Base-by-base conservation (phyloP, 345 rosid genomes). In the Acer negundo region DNA sequence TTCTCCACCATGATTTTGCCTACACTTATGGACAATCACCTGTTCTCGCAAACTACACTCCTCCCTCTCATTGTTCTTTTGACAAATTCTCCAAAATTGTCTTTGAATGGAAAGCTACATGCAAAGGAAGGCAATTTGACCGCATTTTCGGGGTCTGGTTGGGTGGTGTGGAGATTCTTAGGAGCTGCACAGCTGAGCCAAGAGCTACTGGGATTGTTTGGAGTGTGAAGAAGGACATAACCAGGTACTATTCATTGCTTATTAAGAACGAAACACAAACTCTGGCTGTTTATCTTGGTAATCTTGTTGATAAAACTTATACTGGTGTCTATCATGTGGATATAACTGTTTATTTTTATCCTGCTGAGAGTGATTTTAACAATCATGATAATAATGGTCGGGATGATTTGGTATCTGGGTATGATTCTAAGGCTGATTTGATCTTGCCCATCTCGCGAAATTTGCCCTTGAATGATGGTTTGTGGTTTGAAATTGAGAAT, bases 161-260 rank as follows among this genome's bases (percentile, higher is more conserved):
- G 4, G 86, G 88, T 55, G 97, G 97, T 0, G 93, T 89, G 1
- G 98, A 95, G 93, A 87, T 95, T 84, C 93, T 95, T 71, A 86
- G 98, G 73, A 95, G 98, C 88, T 95, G 98, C 83, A 86, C 97
- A 7, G 98, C 97, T 15, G 98, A 95, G 87, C 97, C 97, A 9
- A 85, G 82, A 16, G 77, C 87, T 0, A 89, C 83, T 62, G 98
- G 97, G 12, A 93, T 89, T 24, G 72, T 93, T 61, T 95, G 97
- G 98, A 87, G 82, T 0, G 94, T 95, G 0, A 68, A 81, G 80
- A 95, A 95, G 89, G 97, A 93, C 77, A 80, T 95, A 16, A 93
- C 95, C 0, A 89, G 85, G 97, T 95, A 95, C 44, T 83, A 82
- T 73, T 84, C 98, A 13, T 55, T 90, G 75, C 90, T 95, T 72